A percentile compares a stretch with the other conserved stretches of the same genome.
Conservation (phyloP, 2,329 filamentous ascomycete species). For the Cladophialophora chaetospira region DNA sequence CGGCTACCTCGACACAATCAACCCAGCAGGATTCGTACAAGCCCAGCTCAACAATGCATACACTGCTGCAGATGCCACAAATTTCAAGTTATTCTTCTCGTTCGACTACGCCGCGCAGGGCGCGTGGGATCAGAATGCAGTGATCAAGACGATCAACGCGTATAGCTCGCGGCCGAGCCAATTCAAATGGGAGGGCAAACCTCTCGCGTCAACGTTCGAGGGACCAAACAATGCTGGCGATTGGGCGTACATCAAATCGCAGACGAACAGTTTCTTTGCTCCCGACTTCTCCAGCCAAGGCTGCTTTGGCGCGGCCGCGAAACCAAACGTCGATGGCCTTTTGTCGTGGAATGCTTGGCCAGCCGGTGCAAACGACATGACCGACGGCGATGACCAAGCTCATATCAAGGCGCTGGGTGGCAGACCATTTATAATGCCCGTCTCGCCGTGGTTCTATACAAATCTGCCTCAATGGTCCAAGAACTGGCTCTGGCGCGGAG, state of each 20-base stretch:
- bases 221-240: conserved; percentile 3
- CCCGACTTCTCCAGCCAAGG: conserved; percentile 11
- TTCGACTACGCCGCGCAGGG: conserved; percentile 9
- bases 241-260: conserved; percentile 12
- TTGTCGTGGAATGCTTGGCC: conserved; percentile 13
- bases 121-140: conserved; percentile 10
- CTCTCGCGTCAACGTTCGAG: conserved; percentile 9
- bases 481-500: conserved; percentile 13
- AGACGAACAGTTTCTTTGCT: conserved; percentile 7
- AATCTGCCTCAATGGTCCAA: conserved; percentile 10
- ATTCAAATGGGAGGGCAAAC: conserved; percentile 9
- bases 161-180: conserved; percentile 6
- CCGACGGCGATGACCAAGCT: conserved; percentile 2
- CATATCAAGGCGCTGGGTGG: neutral
- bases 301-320: neutral
- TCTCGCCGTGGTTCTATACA: conserved; percentile 12
- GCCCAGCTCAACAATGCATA: conserved; percentile 12
- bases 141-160: conserved; percentile 5
- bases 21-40: conserved; percentile 1
- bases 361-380: conserved; percentile 9
- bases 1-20: conserved; percentile 5
- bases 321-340: conserved; percentile 6
- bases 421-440: conserved; percentile 12
- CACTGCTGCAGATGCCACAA: neutral
- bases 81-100: conserved; percentile 4